These are phyloP conservation scores for Diddensiella caesifluorescens DNA, from an alignment of 805 yeast genomes.

Conservation along the genomic window DNA sequence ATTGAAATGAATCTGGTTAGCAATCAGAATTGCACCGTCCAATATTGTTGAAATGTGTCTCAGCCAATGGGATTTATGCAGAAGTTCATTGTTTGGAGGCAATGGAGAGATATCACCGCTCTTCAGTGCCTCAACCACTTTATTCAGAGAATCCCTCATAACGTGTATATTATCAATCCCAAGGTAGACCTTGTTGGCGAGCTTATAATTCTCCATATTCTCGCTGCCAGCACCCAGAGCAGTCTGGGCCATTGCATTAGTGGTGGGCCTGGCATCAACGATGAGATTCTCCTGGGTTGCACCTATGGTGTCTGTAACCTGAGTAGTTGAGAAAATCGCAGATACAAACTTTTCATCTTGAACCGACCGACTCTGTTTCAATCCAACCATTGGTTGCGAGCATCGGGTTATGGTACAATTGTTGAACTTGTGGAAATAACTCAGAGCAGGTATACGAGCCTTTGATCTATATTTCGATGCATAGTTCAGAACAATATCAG, in stretches of 20 bases:
- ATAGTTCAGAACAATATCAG: constrained; percentile 77
- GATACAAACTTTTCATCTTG: constrained; percentile 83
- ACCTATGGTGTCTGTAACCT: constrained; percentile 30
- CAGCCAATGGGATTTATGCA: constrained; percentile 74
- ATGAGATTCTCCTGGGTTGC: constrained; percentile 54
- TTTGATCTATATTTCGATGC: constrained; percentile 85
- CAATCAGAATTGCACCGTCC: constrained; percentile 69
- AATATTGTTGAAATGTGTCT: constrained; percentile 62
- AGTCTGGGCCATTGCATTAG: constrained; percentile 94
- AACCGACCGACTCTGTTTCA: constrained; percentile 78
- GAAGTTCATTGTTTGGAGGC: constrained; percentile 48
- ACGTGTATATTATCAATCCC: constrained; percentile 95
- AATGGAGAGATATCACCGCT: constrained; percentile 59
- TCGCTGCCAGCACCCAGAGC: constrained; percentile 99
- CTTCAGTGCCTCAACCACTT: constrained; percentile 55
- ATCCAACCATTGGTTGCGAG: constrained; percentile 88
- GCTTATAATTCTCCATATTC: constrained; percentile 77
- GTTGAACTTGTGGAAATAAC: constrained; percentile 64
- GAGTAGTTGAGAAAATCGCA: constrained; percentile 66
- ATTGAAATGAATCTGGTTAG: constrained; percentile 76
- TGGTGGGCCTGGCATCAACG: constrained; percentile 86
- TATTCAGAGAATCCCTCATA: constrained; percentile 76
- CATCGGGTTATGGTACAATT: constrained; percentile 76
- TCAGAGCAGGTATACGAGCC: constrained; percentile 72
- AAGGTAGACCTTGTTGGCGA: constrained; percentile 65